Evolutionary conservation across 345 rosid species (phyloP).

Genomic region (Microthlaspi erraticum): DNA sequence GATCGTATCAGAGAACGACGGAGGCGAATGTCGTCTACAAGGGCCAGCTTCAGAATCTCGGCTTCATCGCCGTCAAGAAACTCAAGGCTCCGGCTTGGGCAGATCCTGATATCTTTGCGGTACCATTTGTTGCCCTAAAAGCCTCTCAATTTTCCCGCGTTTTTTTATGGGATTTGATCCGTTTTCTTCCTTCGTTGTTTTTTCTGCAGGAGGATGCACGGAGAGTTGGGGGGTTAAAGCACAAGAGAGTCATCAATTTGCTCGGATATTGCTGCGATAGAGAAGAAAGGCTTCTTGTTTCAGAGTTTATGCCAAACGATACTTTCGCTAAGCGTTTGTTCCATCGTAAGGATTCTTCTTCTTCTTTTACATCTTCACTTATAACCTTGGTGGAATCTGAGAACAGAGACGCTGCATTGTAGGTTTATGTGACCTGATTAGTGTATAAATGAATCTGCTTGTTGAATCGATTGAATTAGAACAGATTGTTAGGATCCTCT

Average conservation of each 20-base stretch:
- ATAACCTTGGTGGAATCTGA: too few species aligned
- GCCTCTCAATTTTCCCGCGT: too few species aligned
- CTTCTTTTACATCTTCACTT: too few species aligned
- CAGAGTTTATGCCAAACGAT: slow-evolving; percentile 83
- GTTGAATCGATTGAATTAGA: not conserved
- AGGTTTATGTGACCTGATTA: not conserved
- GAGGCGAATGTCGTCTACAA: slow-evolving; percentile 60
- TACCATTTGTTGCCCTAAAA: not conserved
- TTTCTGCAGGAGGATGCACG: slow-evolving; percentile 79
- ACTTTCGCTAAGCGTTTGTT: slow-evolving; percentile 85
- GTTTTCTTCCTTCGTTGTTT: not conserved
- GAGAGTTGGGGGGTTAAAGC: slow-evolving; percentile 78
- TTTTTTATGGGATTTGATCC: not conserved
- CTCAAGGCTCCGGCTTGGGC: slow-evolving; percentile 66
- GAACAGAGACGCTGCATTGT: not conserved
- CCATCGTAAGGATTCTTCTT: slow-evolving; percentile 65
- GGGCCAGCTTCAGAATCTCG: slow-evolving; percentile 56
- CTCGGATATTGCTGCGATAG: slow-evolving; percentile 93
- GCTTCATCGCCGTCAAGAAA: slow-evolving; percentile 68
- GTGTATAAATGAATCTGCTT: too few species aligned
- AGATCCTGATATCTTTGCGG: slow-evolving; percentile 64
- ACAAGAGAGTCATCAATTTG: slow-evolving; percentile 74
- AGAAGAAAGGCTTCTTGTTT: slow-evolving; percentile 83
- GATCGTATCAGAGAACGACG: slow-evolving; percentile 59
- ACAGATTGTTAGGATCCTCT: not conserved